Conservation (phyloP, 495 filamentous ascomycete species). For the Usnea hakonensis region DNA sequence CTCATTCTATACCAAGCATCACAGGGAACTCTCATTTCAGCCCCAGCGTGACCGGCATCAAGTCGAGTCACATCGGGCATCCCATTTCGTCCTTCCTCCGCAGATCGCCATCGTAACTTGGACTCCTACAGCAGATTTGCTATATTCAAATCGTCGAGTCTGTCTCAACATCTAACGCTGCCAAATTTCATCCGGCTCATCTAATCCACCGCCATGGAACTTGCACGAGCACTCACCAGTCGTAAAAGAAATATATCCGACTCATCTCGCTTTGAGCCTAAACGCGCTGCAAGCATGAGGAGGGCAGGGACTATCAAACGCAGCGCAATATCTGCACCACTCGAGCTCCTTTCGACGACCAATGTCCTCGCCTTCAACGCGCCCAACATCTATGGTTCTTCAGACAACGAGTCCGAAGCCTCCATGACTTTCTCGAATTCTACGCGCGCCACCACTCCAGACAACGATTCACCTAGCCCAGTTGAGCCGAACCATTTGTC, state of each 20-base stretch:
- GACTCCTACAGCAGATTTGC: constrained; percentile 2
- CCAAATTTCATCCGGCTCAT: constrained; percentile 29
- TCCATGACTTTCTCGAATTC: constrained; percentile 49
- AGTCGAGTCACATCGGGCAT: constrained; percentile 8
- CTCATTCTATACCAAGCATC: constrained; percentile 16
- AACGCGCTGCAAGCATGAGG: constrained; percentile 41
- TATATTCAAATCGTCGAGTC: constrained; percentile 8
- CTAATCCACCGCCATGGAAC: constrained; percentile 37
- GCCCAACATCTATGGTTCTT: constrained; percentile 58
- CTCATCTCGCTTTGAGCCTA: constrained; percentile 42
- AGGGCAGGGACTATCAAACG: constrained; percentile 44
- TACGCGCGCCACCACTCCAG: constrained; percentile 61
- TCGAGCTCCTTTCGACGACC: constrained; percentile 85
- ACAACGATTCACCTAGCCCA: constrained; percentile 57
- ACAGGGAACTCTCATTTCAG: constrained; percentile 22
- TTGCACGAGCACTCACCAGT: constrained; percentile 63
- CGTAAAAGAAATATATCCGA: constrained; percentile 43
- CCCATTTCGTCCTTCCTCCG: constrained; percentile 7
- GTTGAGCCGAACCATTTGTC: constrained; percentile 72
- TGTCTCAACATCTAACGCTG: constrained; percentile 11
- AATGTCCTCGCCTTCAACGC: constrained; percentile 95
- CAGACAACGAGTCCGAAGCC: constrained; percentile 53
- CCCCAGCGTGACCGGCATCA: constrained; percentile 8
- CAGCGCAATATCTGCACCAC: constrained; percentile 74
- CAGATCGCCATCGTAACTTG: constrained; percentile 8